Evolutionary conservation across 345 rosid species (phyloP).

Genomic region (Stellera chamaejasme): DNA sequence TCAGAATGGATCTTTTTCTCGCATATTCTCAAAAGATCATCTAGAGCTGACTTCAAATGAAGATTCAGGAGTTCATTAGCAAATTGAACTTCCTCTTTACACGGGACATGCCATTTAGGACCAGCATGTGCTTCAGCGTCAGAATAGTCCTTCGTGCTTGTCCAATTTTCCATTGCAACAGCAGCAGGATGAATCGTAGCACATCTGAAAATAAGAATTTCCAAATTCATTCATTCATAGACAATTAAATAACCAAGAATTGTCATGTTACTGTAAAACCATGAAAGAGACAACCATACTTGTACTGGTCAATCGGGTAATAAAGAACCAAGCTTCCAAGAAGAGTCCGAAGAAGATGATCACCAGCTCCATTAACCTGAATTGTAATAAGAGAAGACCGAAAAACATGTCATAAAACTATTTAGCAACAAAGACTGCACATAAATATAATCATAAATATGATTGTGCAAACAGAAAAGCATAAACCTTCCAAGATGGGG

Average conservation of each 20-base stretch:
- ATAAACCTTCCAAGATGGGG: conserved; percentile 93
- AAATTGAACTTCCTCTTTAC: conserved; percentile 76
- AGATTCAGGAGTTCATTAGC: conserved; percentile 87
- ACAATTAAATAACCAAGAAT: background rate
- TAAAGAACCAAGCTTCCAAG: conserved; percentile 84
- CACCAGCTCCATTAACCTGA: conserved; percentile 95
- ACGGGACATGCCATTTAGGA: conserved; percentile 92
- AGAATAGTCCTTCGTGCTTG: conserved; percentile 74
- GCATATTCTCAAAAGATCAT: conserved; percentile 79
- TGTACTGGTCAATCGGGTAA: conserved; percentile 87
- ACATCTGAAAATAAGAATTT: conserved; percentile 46
- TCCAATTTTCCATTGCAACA: conserved; percentile 79
- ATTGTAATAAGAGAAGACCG: conserved; percentile 13
- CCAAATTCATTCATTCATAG: conserved; percentile 9
- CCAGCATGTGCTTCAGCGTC: conserved; percentile 34
- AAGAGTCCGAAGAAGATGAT: conserved; percentile 86
- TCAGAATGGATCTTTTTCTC: conserved; percentile 71
- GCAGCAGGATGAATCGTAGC: conserved; percentile 71
- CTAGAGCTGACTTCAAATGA: conserved; percentile 84
- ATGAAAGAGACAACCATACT: conserved; percentile 34
- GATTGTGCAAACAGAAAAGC: background rate
- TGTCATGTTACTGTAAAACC: conserved; percentile 3
- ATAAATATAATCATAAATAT: background rate
- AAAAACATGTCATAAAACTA: conserved; percentile 4
- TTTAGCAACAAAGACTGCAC: no score